Percentiles rank a stretch among this genome's conserved stretches.
Conservation (phyloP, 2,329 filamentous ascomycete genomes). For the Aureobasidium melanogenum region DNA sequence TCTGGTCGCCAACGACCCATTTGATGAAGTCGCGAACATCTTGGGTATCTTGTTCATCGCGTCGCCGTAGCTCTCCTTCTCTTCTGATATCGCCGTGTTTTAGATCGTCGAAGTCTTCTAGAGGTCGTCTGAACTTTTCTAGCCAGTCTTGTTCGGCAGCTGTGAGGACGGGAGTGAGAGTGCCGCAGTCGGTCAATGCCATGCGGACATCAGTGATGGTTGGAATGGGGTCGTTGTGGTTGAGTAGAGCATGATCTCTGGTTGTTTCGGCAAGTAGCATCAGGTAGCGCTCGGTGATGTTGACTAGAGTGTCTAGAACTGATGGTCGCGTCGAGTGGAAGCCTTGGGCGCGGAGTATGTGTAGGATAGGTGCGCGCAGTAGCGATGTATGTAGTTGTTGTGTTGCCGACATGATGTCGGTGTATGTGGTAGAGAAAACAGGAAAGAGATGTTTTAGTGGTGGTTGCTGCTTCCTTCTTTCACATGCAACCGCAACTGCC, state of each 20-base stretch:
- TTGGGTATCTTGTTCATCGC: slow-evolving; percentile 62
- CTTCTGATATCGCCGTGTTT: slow-evolving; percentile 28
- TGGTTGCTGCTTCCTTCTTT: background rate
- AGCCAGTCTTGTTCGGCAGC: slow-evolving; percentile 59
- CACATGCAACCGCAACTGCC: slow-evolving; percentile 3
- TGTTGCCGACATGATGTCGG: slow-evolving; percentile 12
- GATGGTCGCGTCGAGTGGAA: slow-evolving; percentile 76
- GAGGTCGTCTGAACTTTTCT: slow-evolving; percentile 39
- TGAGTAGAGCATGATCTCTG: slow-evolving; percentile 60
- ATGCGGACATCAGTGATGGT: slow-evolving; percentile 72
- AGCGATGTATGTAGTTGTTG: slow-evolving; percentile 60
- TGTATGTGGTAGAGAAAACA: background rate
- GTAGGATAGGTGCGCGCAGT: slow-evolving; percentile 76
- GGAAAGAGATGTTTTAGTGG: background rate
- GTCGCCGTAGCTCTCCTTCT: slow-evolving; percentile 33
- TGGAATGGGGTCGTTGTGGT: slow-evolving; percentile 55
- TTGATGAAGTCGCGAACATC: slow-evolving; percentile 69
- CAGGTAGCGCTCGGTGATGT: slow-evolving; percentile 76
- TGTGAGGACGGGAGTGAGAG: slow-evolving; percentile 60
- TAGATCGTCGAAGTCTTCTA: slow-evolving; percentile 32
- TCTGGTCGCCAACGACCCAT: slow-evolving; percentile 67
- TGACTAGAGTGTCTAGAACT: slow-evolving; percentile 79
- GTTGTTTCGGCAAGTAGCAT: slow-evolving; percentile 64
- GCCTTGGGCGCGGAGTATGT: slow-evolving; percentile 84
- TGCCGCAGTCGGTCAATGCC: slow-evolving; percentile 73